phyloP scores from a whole-genome alignment of 1,284 basidiomycete species.

The Apiotrichum gracile region DNA sequence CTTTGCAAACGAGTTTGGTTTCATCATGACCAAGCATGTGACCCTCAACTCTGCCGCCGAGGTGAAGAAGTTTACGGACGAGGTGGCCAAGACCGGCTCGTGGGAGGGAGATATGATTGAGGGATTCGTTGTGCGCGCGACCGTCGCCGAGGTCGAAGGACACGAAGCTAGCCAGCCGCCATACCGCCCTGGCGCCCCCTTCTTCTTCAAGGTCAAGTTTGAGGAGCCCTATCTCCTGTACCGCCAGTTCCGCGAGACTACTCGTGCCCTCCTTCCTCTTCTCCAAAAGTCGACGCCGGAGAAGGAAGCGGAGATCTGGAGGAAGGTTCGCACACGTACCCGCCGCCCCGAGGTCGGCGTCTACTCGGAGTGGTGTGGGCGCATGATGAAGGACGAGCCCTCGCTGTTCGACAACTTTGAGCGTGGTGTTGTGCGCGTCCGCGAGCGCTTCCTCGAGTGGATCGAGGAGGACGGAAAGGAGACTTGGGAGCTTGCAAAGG shows the following conservation, averaged over 20 bases:
- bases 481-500: slow-evolving; percentile 49
- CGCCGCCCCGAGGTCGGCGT: slow-evolving; percentile 46
- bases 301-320: slow-evolving; percentile 33
- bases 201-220: slow-evolving; percentile 99
- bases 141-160: slow-evolving; percentile 48
- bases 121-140: slow-evolving; percentile 89
- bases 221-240: slow-evolving; percentile 99
- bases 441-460: slow-evolving; percentile 75
- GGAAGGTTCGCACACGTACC: slow-evolving; percentile 32
- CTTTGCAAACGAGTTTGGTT: slow-evolving; percentile 86
- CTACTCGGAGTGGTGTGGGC: slow-evolving; percentile 47
- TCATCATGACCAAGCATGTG: slow-evolving; percentile 70
- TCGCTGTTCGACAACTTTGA: slow-evolving; percentile 60
- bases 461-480: slow-evolving; percentile 54
- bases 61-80: slow-evolving; percentile 67
- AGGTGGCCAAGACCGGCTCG: slow-evolving; percentile 61
- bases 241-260: slow-evolving; percentile 94
- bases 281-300: slow-evolving; percentile 10
- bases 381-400: slow-evolving; percentile 62
- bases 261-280: slow-evolving; percentile 62
- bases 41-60: slow-evolving; percentile 59
- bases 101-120: slow-evolving; percentile 87
- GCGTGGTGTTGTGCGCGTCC: slow-evolving; percentile 70
- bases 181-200: slow-evolving; percentile 70
- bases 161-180: slow-evolving; percentile 52